These are phyloP conservation scores for Diaporthe velutina DNA, from an alignment of 2,329 filamentous ascomycete species.

Conservation along the genomic window DNA sequence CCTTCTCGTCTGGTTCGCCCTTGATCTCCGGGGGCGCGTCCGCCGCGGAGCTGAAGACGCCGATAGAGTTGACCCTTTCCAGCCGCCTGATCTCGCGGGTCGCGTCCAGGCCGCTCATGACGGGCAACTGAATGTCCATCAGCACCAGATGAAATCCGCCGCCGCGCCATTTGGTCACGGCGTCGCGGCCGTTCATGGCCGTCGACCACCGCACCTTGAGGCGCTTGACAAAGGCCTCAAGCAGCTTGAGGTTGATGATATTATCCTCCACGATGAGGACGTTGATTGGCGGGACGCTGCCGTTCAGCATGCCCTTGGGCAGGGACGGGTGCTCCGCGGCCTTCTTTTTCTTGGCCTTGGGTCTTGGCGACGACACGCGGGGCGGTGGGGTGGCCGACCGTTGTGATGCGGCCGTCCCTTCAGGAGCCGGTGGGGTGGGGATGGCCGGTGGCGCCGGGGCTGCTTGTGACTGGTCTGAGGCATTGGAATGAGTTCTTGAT, in stretches of 20 bases:
- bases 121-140: slow-evolving; percentile 98
- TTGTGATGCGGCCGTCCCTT: slow-evolving; percentile 53
- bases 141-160: slow-evolving; percentile 96
- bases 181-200: slow-evolving; percentile 95
- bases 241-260: slow-evolving; percentile 92
- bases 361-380: slow-evolving; percentile 62
- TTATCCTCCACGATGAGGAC: slow-evolving; percentile 99
- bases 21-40: slow-evolving; percentile 63
- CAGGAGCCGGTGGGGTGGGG: slow-evolving; percentile 56
- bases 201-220: slow-evolving; percentile 97
- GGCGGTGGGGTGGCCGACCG: slow-evolving; percentile 68
- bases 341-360: slow-evolving; percentile 68
- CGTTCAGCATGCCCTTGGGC: slow-evolving; percentile 78
- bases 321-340: slow-evolving; percentile 58
- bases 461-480: slow-evolving; percentile 60
- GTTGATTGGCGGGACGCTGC: slow-evolving; percentile 92
- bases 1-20: slow-evolving; percentile 70
- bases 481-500: slow-evolving; percentile 70
- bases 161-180: slow-evolving; percentile 90
- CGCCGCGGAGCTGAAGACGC: slow-evolving; percentile 80
- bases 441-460: slow-evolving; percentile 62
- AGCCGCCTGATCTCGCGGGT: slow-evolving; percentile 93
- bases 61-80: slow-evolving; percentile 91
- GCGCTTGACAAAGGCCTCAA: slow-evolving; percentile 96
- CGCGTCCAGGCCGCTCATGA: slow-evolving; percentile 95